Evolutionary conservation across 2,329 filamentous ascomycete species (phyloP).

Genomic region (Boeremia exigua): DNA sequence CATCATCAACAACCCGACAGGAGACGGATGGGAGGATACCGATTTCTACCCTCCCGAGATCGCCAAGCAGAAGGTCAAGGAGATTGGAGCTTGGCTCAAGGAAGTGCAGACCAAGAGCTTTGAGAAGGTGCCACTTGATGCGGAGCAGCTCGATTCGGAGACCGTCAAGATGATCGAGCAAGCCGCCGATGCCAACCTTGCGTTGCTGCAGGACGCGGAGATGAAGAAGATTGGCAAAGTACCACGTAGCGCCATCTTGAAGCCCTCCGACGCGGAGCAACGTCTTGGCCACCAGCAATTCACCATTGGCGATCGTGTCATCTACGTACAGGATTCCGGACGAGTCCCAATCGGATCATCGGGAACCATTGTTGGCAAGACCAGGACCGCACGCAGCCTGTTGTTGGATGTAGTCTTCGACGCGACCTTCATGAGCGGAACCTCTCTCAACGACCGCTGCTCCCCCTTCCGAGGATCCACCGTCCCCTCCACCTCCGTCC

Average conservation of each 20-base stretch:
- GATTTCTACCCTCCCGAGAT: slow-evolving; percentile 81
- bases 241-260: slow-evolving; percentile 84
- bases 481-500: slow-evolving; percentile 82
- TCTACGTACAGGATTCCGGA: slow-evolving; percentile 90
- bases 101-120: slow-evolving; percentile 88
- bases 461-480: slow-evolving; percentile 94
- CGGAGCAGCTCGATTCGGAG: slow-evolving; percentile 92
- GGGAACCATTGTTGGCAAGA: slow-evolving; percentile 94
- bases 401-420: slow-evolving; percentile 95
- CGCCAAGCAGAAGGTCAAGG: slow-evolving; percentile 83
- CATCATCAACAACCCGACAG: slow-evolving; percentile 83
- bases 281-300: slow-evolving; percentile 86
- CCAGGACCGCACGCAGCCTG: slow-evolving; percentile 80
- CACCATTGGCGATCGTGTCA: slow-evolving; percentile 83
- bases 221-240: slow-evolving; percentile 78
- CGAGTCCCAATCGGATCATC: slow-evolving; percentile 92
- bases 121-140: slow-evolving; percentile 93
- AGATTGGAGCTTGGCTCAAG: slow-evolving; percentile 94
- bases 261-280: slow-evolving; percentile 95
- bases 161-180: slow-evolving; percentile 81
- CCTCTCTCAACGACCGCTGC: slow-evolving; percentile 86
- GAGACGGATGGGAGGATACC: slow-evolving; percentile 80
- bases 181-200: slow-evolving; percentile 66
- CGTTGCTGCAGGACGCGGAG: slow-evolving; percentile 49
- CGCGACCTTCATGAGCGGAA: slow-evolving; percentile 94